Evolutionary conservation across 2,329 filamentous ascomycete species (phyloP), one percentile per base, ranked within the genome.

Genomic region (Colletotrichum tanaceti): DNA sequence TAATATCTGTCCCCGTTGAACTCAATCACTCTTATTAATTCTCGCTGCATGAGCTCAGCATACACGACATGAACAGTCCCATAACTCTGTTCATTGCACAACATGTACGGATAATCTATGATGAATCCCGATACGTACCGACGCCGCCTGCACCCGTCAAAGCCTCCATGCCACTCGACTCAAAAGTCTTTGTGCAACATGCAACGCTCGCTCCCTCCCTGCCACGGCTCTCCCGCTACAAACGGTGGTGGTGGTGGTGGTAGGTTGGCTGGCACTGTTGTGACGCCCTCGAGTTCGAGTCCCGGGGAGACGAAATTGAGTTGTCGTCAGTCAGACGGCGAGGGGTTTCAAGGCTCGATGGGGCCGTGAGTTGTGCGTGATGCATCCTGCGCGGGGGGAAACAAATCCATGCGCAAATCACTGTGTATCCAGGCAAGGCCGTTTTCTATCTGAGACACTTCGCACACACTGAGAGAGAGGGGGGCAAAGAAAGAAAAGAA

Each of bases 91-190:
- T 1, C 28, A 9, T 32, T 32, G 28, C 28, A 9, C 28, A 32
- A n/a, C n/a, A n/a, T 32, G 28, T 32, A 32, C 9, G n/a, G n/a
- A n/a, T n/a, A n/a, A n/a, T n/a, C 9, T 5, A n/a, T 46, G 18
- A 18, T 11, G 9, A 11, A 9, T 4, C 3, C n/a, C 4, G 24
- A 24, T 39, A n/a, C 59, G n/a, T 43, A 28, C 49, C 35, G 49
- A 39, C 52, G 52, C 43, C 60, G 32, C 50, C 47, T 18, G 53
- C 28, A 60, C 28, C 24, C 64, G 38, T 63, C 46, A 63, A 65
- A n/a, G 63, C 57, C 57, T 50, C 57, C 43, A 43, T 49, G 49
- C 38, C 43, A 63, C n/a, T 35, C 13, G n/a, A 32, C 24, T 28
- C 24, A 38, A n/a, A 35, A n/a, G 20, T 32, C 28, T 32, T 32